Evolutionary conservation across 371 early-diverging fungal species (phyloP).

Genomic region (Mortierella polycephala): DNA sequence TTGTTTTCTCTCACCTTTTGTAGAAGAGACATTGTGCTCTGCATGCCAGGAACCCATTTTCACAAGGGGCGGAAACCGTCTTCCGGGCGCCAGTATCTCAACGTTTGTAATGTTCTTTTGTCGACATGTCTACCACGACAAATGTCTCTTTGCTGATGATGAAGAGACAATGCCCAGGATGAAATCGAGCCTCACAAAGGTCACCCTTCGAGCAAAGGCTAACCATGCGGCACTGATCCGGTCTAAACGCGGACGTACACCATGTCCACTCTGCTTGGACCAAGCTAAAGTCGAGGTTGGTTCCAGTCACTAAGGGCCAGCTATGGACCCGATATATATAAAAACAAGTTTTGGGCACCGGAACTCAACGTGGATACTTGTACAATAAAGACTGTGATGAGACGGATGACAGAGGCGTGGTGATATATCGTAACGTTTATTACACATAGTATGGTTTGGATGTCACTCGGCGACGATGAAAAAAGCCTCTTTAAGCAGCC

Average conservation of each 20-base stretch:
- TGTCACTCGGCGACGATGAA: no score
- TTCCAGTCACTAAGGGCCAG: conserved; percentile 7
- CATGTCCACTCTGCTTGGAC: conserved; percentile 67
- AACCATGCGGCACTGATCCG: conserved; percentile 66
- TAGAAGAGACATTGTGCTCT: conserved; percentile 70
- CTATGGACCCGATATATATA: no score
- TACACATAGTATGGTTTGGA: no score
- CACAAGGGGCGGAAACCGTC: conserved; percentile 54
- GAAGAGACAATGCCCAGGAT: conserved; percentile 44
- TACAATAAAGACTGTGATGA: no score
- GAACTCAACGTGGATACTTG: no score
- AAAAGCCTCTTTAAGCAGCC: no score
- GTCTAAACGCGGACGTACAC: conserved; percentile 59
- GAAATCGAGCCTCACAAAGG: conserved; percentile 51
- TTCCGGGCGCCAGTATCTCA: conserved; percentile 22
- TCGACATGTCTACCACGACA: conserved; percentile 76
- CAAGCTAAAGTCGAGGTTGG: conserved; percentile 56
- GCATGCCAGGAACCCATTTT: conserved; percentile 72
- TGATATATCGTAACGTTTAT: no score
- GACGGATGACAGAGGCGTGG: no score
- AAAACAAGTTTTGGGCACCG: no score
- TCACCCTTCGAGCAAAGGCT: conserved; percentile 58
- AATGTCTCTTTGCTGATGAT: conserved; percentile 63
- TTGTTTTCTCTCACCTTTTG: not conserved
- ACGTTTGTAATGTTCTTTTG: conserved; percentile 78